Evolutionary conservation across 331 rosid genomes (phyloP), one percentile per base, ranked within the genome.

Genomic region (Dryas integrifolia): DNA sequence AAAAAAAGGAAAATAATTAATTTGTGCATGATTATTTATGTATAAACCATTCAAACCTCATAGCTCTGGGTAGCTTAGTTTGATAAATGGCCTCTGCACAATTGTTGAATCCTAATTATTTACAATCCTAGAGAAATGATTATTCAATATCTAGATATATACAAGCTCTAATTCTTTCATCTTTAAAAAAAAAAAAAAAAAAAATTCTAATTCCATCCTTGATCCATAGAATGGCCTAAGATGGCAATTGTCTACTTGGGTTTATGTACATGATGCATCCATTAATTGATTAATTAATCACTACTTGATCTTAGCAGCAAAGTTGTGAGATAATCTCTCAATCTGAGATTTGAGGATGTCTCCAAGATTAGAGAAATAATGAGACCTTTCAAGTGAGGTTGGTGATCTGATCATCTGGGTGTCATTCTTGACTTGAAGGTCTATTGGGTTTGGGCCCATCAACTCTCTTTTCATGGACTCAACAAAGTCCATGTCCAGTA

Each of bases 401-500:
- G 77, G 24, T 1, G 50, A 48, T 30, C 66, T 46, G 45, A 14
- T 5, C 5, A 52, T 61, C 44, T 57, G 14, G 14, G 70, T 76
- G 6, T 79, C 79, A 15, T 74, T 86, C 77, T 73, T 80, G 51
- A 90, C 82, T 65, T 79, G 86, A 58, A 88, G 70, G 1, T 59
- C 81, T 1, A 85, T 75, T 7, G 89, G 82, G 76, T 84, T 70
- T 13, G 63, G 21, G 12, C 74, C 65, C 53, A 41, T 85, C 77
- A 90, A 71, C 53, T 90, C 89, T 66, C 72, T 85, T 81, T 85
- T 86, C 85, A 90, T 74, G 2, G 86, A 80, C 69, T 90, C 84
- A 10, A 86, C 74, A 56, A 85, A 78, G 2, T 77, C 85, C 76
- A 82, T 70, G 75, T 88, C 90, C 7, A 70, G 53, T 40, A 86